Conservation (phyloP, 306 rosid genomes). For the Vicia faba region DNA sequence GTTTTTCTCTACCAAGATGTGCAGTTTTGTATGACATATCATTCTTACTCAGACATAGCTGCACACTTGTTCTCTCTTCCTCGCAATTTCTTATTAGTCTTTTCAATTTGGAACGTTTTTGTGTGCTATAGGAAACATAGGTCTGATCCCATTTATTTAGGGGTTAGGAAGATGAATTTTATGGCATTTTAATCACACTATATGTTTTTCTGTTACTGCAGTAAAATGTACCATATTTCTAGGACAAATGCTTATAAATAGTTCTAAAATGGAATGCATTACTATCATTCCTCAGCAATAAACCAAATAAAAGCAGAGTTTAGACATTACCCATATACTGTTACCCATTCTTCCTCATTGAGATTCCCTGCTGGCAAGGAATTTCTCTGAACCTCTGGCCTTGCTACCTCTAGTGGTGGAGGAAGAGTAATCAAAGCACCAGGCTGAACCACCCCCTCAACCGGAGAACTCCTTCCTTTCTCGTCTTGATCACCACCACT, state of each 20-base stretch:
- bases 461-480: slow-evolving; percentile 84
- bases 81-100: slow-evolving; percentile 17
- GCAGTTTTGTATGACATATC: neutral
- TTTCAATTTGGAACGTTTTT: neutral
- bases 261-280: slow-evolving; percentile 13
- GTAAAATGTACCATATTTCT: slow-evolving; percentile 10
- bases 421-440: slow-evolving; percentile 89
- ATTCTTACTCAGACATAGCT: neutral
- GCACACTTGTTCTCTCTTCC: neutral
- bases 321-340: slow-evolving; percentile 83
- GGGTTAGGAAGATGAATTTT: slow-evolving; percentile 18
- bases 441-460: slow-evolving; percentile 92
- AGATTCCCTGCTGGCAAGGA: slow-evolving; percentile 68
- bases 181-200: slow-evolving; percentile 4
- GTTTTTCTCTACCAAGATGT: neutral
- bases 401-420: slow-evolving; percentile 85
- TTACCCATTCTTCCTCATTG: slow-evolving; percentile 95
- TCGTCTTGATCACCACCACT: slow-evolving; percentile 79
- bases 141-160: slow-evolving; percentile 5
- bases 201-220: neutral
- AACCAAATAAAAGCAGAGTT: slow-evolving; percentile 27
- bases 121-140: slow-evolving; percentile 4
- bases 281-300: slow-evolving; percentile 2
- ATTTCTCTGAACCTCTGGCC: slow-evolving; percentile 82
- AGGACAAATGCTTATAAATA: slow-evolving; percentile 12